Evolutionary conservation across 352 stramenopile species (phyloP).

Genomic region (Globisporangium viniferum): DNA sequence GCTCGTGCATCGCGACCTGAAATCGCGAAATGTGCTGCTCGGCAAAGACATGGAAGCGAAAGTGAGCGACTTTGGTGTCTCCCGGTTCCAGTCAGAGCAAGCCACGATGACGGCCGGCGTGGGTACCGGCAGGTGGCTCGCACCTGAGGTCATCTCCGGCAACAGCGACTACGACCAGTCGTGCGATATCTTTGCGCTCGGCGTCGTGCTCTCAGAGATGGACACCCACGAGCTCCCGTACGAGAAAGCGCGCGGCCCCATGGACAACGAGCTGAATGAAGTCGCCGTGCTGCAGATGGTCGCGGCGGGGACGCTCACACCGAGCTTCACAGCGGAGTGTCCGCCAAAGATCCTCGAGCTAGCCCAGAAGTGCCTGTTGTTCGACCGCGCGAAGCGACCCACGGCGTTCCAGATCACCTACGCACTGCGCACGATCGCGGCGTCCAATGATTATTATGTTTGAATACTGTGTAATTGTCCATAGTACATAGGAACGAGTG

Average conservation of each 20-base stretch:
- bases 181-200: conserved; percentile 34
- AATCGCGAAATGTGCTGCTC: conserved; percentile 40
- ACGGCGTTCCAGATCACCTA: conserved; percentile 35
- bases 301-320: conserved; percentile 24
- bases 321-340: conserved; percentile 27
- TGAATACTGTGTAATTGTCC: not conserved
- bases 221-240: conserved; percentile 44
- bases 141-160: conserved; percentile 34
- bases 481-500: not conserved
- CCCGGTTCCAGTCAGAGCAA: conserved; percentile 32
- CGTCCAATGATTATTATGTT: conserved; percentile 18
- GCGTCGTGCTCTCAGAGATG: conserved; percentile 38
- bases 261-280: conserved; percentile 29
- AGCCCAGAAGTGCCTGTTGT: conserved; percentile 27
- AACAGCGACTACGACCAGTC: conserved; percentile 34
- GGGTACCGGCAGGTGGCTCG: conserved; percentile 32
- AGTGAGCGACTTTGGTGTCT: conserved; percentile 35
- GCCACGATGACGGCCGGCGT: conserved; percentile 35
- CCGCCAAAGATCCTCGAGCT: conserved; percentile 28
- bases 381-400: conserved; percentile 26
- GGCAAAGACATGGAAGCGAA: conserved; percentile 27
- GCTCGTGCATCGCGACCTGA: conserved; percentile 39
- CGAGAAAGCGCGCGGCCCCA: conserved; percentile 21
- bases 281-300: conserved; percentile 45
- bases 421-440: conserved; percentile 28